Base-by-base conservation (phyloP, 306 rosid genomes). In the Casuarina cunninghamiana region DNA sequence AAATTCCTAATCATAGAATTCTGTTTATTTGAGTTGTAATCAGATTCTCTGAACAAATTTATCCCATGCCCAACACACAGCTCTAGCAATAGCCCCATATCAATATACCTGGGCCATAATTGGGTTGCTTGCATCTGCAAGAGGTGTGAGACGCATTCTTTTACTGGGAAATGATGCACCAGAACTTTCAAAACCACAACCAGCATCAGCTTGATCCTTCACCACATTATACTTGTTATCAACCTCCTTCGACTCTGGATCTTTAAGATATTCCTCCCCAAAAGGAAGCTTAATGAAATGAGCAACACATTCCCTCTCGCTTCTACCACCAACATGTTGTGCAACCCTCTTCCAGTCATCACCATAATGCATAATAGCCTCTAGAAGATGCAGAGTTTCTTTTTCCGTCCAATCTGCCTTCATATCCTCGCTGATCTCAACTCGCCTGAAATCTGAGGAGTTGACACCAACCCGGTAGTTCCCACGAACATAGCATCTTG, bases 101-200 rank as follows among this genome's bases (percentile, higher is more conserved):
- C 50, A 45, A 80, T 62, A 37, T 69, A 93, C 97, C 96, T 95
- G 99, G 54, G 99, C 99, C 97, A 95, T 91, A 48, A 95, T 93
- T 69, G 99, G 99, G 79, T 95, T 95, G 89, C 99, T 95, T 13
- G 96, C 93, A 85, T 95, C 99, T 0, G 97, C 94, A 79, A 96
- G 96, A 72, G 99, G 99, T 5, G 98, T 86, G n/a, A 96, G 90
- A 17, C 94, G 82, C 86, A 88, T 79, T 80, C 91, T 84, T 80
- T 93, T 96, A 75, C 50, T 78, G 35, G 85, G 55, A 67, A 84
- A 82, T 5, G 82, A 53, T 1, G 87, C 44, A 26, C 69, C 89
- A 58, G 60, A 82, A 73, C 79, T 75, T 71, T 77, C 88, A 35
- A 69, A 72, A 32, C 82, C 84, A 69, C 73, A 58, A 69, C 88